A percentile compares a stretch with the other conserved stretches of the same genome.
Evolutionary conservation across 2,329 filamentous ascomycete species (phyloP).

Genomic region (Pestalotiopsis sp.): DNA sequence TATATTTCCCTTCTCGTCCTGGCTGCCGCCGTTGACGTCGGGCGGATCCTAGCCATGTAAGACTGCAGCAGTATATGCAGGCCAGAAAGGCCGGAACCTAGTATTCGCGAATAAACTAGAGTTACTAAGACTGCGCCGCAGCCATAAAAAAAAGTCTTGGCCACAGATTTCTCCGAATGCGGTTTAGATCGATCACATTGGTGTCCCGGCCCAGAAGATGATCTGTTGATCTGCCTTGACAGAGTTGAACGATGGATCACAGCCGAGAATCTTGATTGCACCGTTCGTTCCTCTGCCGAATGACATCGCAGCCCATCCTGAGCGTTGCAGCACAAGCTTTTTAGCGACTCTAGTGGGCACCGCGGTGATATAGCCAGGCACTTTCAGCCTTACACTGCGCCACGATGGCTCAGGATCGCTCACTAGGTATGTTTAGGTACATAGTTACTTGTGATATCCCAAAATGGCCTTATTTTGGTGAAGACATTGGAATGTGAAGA

Average conservation of each 20-base stretch:
- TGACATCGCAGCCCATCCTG: background rate
- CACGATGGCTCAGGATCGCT: background rate
- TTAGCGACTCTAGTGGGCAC: too few relatives aligned
- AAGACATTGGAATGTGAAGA: background rate
- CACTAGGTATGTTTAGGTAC: background rate
- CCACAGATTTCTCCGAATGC: background rate
- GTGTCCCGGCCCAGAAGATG: background rate
- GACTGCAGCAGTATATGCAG: background rate
- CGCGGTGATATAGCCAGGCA: too few relatives aligned
- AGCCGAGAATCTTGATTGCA: background rate
- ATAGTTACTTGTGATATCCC: background rate
- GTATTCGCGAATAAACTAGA: background rate
- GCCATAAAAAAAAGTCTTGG: conserved; percentile 2
- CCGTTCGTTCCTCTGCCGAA: background rate
- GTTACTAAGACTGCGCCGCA: background rate
- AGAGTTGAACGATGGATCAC: background rate
- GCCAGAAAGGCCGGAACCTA: background rate
- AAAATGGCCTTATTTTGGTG: background rate
- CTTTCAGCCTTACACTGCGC: conserved; percentile 3
- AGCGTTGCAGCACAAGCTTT: background rate
- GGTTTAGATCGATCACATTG: background rate
- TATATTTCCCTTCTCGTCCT: conserved; percentile 4
- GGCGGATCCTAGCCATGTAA: background rate
- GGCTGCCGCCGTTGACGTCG: background rate
- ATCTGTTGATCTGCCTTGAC: background rate